phyloP scores from a whole-genome alignment of 2,329 filamentous ascomycete genomes.

The Scedosporium aurantiacum region DNA sequence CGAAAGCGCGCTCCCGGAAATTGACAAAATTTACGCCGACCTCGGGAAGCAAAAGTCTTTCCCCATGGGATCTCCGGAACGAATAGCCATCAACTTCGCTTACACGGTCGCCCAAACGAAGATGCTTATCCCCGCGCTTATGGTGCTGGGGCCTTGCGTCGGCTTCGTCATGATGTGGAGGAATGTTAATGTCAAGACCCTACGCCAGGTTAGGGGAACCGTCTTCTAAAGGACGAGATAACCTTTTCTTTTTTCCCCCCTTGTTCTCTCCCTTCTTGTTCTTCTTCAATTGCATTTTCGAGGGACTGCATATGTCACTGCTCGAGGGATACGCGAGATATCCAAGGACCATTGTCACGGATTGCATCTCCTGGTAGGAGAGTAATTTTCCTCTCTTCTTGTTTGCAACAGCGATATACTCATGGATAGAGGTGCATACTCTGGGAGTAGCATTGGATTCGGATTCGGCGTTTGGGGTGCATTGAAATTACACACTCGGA shows the following conservation, averaged over 20 bases:
- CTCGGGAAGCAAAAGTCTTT: slow-evolving; percentile 42
- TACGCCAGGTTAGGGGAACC: slow-evolving; percentile 31
- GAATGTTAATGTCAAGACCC: slow-evolving; percentile 34
- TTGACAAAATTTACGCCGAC: slow-evolving; percentile 38
- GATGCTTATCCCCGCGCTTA: slow-evolving; percentile 34
- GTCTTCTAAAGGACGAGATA: slow-evolving; percentile 11
- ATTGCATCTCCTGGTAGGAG: too few relatives aligned
- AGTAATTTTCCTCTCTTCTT: not conserved
- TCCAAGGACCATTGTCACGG: too few relatives aligned
- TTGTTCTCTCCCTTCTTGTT: not conserved
- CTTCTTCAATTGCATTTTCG: not conserved
- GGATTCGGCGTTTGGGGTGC: not conserved
- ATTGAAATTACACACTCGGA: too few relatives aligned
- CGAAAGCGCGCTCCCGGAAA: slow-evolving; percentile 20
- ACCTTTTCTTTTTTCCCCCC: not conserved
- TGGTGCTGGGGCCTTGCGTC: slow-evolving; percentile 28
- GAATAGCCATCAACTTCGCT: slow-evolving; percentile 46
- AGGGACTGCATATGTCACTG: too few relatives aligned
- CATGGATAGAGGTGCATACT: not conserved
- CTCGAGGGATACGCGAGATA: too few relatives aligned
- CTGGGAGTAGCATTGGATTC: not conserved
- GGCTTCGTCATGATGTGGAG: slow-evolving; percentile 30
- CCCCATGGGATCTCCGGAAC: slow-evolving; percentile 33
- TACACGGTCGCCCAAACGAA: slow-evolving; percentile 39
- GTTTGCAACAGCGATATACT: not conserved